Conservation (phyloP, 2,329 filamentous ascomycete species). For the Hortaea sp. region DNA sequence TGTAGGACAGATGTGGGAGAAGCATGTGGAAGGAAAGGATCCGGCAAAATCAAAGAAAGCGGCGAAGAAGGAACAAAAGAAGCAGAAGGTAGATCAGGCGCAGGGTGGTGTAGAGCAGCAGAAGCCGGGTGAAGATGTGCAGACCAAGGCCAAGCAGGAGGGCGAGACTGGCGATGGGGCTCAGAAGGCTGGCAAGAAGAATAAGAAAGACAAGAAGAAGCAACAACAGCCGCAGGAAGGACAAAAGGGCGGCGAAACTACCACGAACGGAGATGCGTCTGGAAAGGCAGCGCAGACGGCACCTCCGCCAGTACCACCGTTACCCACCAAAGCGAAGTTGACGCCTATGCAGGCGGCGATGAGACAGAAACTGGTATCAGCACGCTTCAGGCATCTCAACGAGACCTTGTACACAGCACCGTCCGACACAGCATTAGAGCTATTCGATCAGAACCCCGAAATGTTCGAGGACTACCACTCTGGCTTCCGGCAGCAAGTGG, state of each 20-base stretch:
- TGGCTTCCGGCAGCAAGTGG: conserved; percentile 89
- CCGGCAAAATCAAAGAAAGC: conserved; percentile 22
- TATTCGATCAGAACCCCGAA: conserved; percentile 78
- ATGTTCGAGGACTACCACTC: conserved; percentile 96
- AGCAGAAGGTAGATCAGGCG: conserved; percentile 14
- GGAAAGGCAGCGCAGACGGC: conserved; percentile 1
- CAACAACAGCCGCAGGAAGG: neutral
- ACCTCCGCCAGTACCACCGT: conserved; percentile 21
- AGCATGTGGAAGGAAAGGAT: conserved; percentile 62
- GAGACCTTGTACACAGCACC: conserved; percentile 91
- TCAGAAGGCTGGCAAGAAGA: conserved; percentile 2
- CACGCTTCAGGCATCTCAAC: conserved; percentile 94
- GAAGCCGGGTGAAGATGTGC: neutral
- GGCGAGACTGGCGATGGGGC: neutral
- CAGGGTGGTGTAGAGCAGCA: conserved; percentile 10
- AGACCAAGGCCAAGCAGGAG: no score
- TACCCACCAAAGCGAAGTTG: conserved; percentile 48
- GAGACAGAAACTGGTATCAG: conserved; percentile 87
- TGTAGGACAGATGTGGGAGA: conserved; percentile 67
- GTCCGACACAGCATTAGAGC: conserved; percentile 67
- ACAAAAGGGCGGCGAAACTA: conserved; percentile 7
- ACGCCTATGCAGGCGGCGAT: conserved; percentile 90
- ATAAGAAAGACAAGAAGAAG: conserved; percentile 5
- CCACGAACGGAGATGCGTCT: conserved; percentile 7
- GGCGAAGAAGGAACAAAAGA: conserved; percentile 24